A percentile compares a stretch with the other conserved stretches of the same genome.
phyloP scores from a whole-genome alignment of 2,329 filamentous ascomycete genomes.

The Coccinonectria pachysandricola region DNA sequence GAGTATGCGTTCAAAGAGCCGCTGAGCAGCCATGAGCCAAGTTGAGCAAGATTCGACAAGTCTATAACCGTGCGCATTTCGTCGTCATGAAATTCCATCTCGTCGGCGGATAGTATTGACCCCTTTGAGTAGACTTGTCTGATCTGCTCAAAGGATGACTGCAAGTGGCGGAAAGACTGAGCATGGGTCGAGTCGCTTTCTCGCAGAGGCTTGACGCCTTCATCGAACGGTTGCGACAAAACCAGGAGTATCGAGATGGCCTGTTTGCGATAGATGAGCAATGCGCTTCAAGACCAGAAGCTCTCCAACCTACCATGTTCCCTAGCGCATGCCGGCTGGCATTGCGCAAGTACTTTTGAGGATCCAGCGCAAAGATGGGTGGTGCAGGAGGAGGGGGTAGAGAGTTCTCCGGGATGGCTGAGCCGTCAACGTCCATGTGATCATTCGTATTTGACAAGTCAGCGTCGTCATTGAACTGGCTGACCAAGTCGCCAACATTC shows the following conservation, averaged over 20 bases:
- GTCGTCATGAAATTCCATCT: constrained; percentile 23
- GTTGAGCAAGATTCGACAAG: constrained; percentile 39
- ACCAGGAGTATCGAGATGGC: constrained; percentile 29
- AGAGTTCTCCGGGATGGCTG: constrained; percentile 17
- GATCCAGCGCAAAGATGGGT: constrained; percentile 26
- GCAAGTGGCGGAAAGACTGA: constrained; percentile 22
- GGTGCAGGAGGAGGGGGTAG: constrained; percentile 16
- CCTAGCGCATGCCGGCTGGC: constrained; percentile 29
- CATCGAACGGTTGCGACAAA: constrained; percentile 28
- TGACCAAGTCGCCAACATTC: constrained; percentile 28
- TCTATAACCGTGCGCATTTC: constrained; percentile 29
- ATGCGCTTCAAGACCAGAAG: no score
- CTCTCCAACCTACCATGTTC: constrained; percentile 27
- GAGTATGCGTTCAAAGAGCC: constrained; percentile 27
- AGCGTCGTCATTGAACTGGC: constrained; percentile 20
- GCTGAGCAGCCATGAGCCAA: constrained; percentile 31
- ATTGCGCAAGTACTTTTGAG: constrained; percentile 27
- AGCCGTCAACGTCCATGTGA: constrained; percentile 25
- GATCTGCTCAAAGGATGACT: constrained; percentile 23
- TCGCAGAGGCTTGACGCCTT: constrained; percentile 23
- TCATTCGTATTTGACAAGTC: constrained; percentile 18
- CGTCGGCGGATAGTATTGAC: constrained; percentile 23
- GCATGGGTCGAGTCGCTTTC: constrained; percentile 24
- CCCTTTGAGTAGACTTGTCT: constrained; percentile 24
- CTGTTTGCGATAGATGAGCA: no score